Evolutionary conservation across 139 green algal species (phyloP).

Genomic region (Chlamydomonas applanata): DNA sequence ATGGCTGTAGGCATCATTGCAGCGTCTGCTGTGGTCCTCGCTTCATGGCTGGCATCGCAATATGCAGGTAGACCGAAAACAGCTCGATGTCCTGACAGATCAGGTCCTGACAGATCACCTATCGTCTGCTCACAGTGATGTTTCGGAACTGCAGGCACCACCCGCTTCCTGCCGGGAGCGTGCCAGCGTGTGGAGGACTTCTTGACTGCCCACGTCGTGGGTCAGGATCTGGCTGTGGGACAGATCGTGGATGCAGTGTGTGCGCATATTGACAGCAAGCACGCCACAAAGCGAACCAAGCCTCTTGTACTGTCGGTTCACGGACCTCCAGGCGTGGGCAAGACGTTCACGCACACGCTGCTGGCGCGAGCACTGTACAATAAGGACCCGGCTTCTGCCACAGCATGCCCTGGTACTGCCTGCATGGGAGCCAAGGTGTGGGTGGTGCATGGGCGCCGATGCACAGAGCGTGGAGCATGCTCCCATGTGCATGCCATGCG

Average conservation of each 20-base stretch:
- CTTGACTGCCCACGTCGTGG: slow-evolving; percentile 61
- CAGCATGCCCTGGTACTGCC: slow-evolving; percentile 30
- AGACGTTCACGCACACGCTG: slow-evolving; percentile 78
- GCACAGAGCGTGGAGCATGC: too few species aligned
- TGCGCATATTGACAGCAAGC: slow-evolving; percentile 60
- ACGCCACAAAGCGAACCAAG: slow-evolving; percentile 32
- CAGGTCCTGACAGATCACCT: too few species aligned
- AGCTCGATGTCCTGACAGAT: too few species aligned
- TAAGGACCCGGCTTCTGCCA: slow-evolving; percentile 13
- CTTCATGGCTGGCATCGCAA: too few species aligned
- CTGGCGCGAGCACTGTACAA: slow-evolving; percentile 80
- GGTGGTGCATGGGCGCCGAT: too few species aligned
- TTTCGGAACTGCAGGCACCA: slow-evolving; percentile 20
- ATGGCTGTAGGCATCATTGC: too few species aligned
- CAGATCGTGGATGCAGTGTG: slow-evolving; percentile 74
- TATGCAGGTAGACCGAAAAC: too few species aligned
- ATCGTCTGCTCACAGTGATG: too few species aligned
- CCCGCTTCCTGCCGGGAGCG: slow-evolving; percentile 48
- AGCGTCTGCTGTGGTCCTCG: too few species aligned
- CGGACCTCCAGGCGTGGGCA: slow-evolving; percentile 88
- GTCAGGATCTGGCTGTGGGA: slow-evolving; percentile 68
- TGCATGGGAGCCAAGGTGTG: slow-evolving; percentile 29
- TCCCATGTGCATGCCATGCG: not conserved
- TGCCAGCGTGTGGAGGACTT: slow-evolving; percentile 64
- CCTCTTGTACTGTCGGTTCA: slow-evolving; percentile 86